Evolutionary conservation across 1,139 yeast species (phyloP).

Genomic region (Candida sojae): DNA sequence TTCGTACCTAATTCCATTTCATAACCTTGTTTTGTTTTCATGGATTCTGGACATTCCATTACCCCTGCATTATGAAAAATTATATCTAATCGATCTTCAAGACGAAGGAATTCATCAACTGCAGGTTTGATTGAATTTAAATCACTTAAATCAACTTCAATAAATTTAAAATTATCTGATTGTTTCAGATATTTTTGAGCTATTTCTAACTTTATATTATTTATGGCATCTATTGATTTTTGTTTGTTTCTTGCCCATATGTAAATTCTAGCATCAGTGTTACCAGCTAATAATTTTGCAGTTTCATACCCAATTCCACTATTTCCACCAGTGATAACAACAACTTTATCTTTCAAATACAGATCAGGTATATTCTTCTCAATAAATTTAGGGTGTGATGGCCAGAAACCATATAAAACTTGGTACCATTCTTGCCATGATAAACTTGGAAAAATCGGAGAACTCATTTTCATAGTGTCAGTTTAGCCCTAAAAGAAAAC

Average conservation of each 20-base stretch:
- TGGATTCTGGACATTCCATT: constrained; percentile 40
- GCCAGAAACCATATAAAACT: constrained; percentile 10
- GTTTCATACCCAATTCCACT: constrained; percentile 22
- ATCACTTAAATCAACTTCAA: constrained; percentile 42
- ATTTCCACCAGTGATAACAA: constrained; percentile 12
- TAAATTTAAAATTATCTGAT: constrained; percentile 3
- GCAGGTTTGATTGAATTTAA: constrained; percentile 45
- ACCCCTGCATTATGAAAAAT: constrained; percentile 57
- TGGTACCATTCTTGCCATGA: constrained; percentile 9
- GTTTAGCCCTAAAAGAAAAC: constrained; percentile 1
- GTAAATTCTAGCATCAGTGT: constrained; percentile 33
- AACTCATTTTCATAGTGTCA: not conserved
- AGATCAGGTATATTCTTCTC: constrained; percentile 9
- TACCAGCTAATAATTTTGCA: constrained; percentile 30
- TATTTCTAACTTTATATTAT: constrained; percentile 9
- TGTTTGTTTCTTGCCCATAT: constrained; percentile 6
- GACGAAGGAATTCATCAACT: constrained; percentile 26
- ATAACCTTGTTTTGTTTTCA: constrained; percentile 15
- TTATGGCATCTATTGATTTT: constrained; percentile 9
- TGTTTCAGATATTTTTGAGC: constrained; percentile 7
- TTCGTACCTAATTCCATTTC: constrained; percentile 42
- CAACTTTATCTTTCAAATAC: constrained; percentile 8
- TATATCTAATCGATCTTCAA: constrained; percentile 33
- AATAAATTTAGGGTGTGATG: constrained; percentile 10
- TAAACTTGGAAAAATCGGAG: constrained; percentile 8